Conservation (phyloP, 345 rosid genomes). For the Gossypium raimondii region DNA sequence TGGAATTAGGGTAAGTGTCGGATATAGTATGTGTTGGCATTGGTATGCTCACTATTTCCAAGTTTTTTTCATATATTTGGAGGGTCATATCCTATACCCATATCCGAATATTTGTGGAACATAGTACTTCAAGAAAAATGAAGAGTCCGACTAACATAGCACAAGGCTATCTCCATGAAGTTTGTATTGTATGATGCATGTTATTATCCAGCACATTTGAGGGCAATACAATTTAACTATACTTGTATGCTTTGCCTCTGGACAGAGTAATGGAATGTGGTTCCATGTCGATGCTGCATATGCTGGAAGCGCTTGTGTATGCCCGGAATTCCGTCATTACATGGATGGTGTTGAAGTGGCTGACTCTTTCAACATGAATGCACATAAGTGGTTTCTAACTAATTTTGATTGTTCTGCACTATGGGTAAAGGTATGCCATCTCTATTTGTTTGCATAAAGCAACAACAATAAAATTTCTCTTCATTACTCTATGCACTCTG, state of each 20-base stretch:
- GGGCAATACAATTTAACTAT: not conserved
- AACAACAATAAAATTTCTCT: not conserved
- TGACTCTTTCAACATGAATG: slow-evolving; percentile 90
- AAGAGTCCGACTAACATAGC: not conserved
- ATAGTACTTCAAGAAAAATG: not conserved
- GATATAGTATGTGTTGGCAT: not conserved
- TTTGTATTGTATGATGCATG: not conserved
- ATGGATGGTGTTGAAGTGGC: slow-evolving; percentile 83
- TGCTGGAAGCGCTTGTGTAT: slow-evolving; percentile 91
- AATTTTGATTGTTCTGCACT: slow-evolving; percentile 83
- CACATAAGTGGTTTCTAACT: slow-evolving; percentile 90
- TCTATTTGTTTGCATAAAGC: not conserved
- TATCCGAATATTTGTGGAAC: not conserved
- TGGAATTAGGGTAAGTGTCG: not conserved
- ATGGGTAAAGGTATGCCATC: slow-evolving; percentile 73
- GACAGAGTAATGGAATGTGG: slow-evolving; percentile 69
- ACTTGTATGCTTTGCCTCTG: slow-evolving; percentile 13
- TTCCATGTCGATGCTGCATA: slow-evolving; percentile 91
- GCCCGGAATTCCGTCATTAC: slow-evolving; percentile 75
- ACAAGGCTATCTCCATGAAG: not conserved
- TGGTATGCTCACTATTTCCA: not conserved
- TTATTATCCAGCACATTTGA: not conserved
- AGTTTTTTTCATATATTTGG: not conserved
- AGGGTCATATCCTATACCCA: not conserved
- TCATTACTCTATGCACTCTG: not conserved